Evolutionary conservation across 2,329 filamentous ascomycete species (phyloP), one percentile per base, ranked within the genome.

Genomic region (Alternaria gansuensis): DNA sequence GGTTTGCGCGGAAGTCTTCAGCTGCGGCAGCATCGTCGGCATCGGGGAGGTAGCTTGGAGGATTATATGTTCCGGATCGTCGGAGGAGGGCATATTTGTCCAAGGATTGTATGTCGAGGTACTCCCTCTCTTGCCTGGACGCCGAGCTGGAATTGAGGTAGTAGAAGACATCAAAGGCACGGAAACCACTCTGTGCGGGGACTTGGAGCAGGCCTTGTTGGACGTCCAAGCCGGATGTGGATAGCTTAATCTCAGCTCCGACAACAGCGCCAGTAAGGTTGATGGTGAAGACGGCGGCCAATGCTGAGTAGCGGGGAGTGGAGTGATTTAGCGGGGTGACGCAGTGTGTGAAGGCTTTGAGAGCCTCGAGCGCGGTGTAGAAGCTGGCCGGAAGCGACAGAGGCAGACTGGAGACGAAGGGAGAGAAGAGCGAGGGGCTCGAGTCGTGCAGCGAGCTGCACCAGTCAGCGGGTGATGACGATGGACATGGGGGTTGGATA

Each of bases 121-220:
- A 96, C 74, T 98, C 94, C 55, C 92, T 85, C 79, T 99, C 95
- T 2, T 92, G 89, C 4, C 90, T 88, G 1, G 92, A 95, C 0
- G 95, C 96, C 0, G 91, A 90, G n/a, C 91, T 93, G 0, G 93
- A 96, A 40, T 98, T 84, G 0, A 99, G 87, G 71, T 97, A 98
- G 80, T 99, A 98, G 75, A 99, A 98, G 49, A 96, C 95, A 73
- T 99, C 94, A 69, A 99, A 99, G 3, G 94, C 95, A 63, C 95
- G 89, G 77, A 92, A 92, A 11, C 95, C 95, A 6, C 87, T 74
- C 73, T 97, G 88, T 0, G 88, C 78, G 0, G 95, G 91, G 14
- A 99, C 87, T 56, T 90, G 88, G 14, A 97, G 82, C 10, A 99
- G 82, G 40, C 94, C 95, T 62, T 87, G 87, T 21, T 84, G 80